Evolutionary conservation across 768 basidiomycete genomes (phyloP).

Genomic region (Termitomyces sp.): DNA sequence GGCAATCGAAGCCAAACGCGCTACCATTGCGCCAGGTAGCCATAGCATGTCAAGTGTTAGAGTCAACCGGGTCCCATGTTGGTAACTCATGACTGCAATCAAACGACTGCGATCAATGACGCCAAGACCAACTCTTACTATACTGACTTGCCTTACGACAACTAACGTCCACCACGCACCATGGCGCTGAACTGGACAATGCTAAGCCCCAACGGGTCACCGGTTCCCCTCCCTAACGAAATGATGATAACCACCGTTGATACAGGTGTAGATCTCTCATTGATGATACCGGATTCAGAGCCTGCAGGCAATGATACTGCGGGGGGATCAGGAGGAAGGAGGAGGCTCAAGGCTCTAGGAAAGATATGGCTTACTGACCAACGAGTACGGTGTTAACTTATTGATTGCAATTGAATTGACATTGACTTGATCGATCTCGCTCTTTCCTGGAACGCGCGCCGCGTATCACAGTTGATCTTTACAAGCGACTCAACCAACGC

Average conservation of each 20-base stretch:
- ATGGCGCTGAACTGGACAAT: conserved; percentile 84
- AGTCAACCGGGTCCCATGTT: no score
- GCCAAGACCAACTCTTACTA: background rate
- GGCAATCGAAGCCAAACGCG: conserved; percentile 91
- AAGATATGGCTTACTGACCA: conserved; percentile 64
- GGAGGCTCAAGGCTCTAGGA: conserved; percentile 55
- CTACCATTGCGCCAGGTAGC: conserved; percentile 74
- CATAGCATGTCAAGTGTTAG: no score
- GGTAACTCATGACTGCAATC: no score
- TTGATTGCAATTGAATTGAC: background rate
- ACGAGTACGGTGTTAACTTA: conserved; percentile 43
- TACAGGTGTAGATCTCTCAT: conserved; percentile 49
- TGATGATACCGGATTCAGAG: conserved; percentile 51
- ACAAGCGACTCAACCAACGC: conserved; percentile 27
- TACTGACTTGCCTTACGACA: background rate
- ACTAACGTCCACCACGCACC: conserved; percentile 24
- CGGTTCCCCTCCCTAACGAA: conserved; percentile 63
- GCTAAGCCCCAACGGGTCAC: conserved; percentile 49
- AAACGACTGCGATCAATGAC: no score
- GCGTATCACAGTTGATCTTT: conserved; percentile 57
- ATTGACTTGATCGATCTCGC: background rate
- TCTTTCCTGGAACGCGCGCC: background rate
- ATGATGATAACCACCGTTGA: conserved; percentile 49
- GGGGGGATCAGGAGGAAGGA: conserved; percentile 49
- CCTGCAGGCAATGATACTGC: conserved; percentile 34